Base-by-base conservation (phyloP, 148 eudicot species). In the Diospyros kaki region DNA sequence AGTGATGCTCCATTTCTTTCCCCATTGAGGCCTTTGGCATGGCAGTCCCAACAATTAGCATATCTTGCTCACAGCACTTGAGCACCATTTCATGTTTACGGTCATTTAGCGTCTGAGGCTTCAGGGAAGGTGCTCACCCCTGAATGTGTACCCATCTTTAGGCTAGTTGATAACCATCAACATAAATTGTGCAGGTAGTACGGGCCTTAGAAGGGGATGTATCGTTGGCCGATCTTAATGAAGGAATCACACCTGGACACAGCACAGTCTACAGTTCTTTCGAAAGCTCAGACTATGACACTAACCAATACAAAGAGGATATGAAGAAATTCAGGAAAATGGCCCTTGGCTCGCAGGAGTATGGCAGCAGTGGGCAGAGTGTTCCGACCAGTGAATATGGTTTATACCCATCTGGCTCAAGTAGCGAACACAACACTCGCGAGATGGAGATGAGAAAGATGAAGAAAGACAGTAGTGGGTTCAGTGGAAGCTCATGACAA, bases 201-300 rank as follows among this genome's bases (percentile, higher is more conserved):
- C 89, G 99, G 70, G 98, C 98, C 42, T 81, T 96, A 78, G 99
- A 96, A 85, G 97, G 94, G 83, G 94, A 88, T 66, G 87, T 88
- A 41, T 96, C 99, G 14, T 79, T 96, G 43, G 86, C 98, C 1
- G 98, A 96, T 53, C 92, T 93, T 17, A 88, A 91, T 51, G 94
- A 89, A 81, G 93, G 98, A 69, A 84, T 88, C 56, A 83, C 73
- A 76, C 99, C 97, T 2, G 97, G 97, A n/a, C 94, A 91, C 48
- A 87, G 93, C 79, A 80, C 93, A 5, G 79, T 86, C 18, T 94
- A 89, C 79, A 84, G 91, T 73, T 93, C 98, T 6, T 64, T 86
- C 38, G 90, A 84, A 42, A 94, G 98, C 86, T 87, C 97, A n/a
- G 98, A 91, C 63, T 96, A 96, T 2, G 98, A 93, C 77, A 88